These are phyloP conservation scores for Ruellia speciosa DNA, from an alignment of 305 asterid genomes.

Conservation along the genomic window DNA sequence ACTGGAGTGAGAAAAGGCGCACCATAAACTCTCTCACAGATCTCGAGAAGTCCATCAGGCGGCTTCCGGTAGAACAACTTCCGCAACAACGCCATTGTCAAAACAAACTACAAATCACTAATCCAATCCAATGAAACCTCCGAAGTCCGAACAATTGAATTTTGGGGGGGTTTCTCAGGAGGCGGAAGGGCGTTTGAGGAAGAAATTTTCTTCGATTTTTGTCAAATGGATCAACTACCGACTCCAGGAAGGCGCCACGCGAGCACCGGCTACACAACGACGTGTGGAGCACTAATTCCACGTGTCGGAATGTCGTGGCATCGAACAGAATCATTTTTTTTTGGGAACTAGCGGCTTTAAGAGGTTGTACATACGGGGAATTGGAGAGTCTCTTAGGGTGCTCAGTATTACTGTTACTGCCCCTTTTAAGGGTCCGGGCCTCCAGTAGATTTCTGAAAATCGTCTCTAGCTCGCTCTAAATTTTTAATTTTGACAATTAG, in stretches of 20 bases:
- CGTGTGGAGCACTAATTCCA: not conserved
- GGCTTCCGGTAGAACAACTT: constrained; percentile 88
- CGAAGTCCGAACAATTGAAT: not conserved
- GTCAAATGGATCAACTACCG: not conserved
- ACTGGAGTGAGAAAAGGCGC: constrained; percentile 16
- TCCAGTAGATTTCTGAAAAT: no score
- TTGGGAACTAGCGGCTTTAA: no score
- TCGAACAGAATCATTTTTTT: no score
- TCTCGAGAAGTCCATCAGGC: constrained; percentile 91
- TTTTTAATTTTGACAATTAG: no score
- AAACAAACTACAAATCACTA: not conserved
- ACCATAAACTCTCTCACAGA: constrained; percentile 90
- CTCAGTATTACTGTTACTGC: no score
- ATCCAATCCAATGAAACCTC: not conserved
- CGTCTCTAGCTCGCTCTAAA: no score
- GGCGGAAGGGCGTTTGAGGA: not conserved
- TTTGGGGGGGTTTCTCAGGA: not conserved
- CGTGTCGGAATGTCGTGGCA: not conserved
- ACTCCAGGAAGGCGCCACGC: not conserved
- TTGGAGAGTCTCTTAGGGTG: no score
- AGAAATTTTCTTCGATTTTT: not conserved
- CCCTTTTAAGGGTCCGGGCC: no score
- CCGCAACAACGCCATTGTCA: constrained; percentile 64
- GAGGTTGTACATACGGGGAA: no score
- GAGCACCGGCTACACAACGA: not conserved